Evolutionary conservation across 139 green algal species (phyloP), one percentile per base, ranked within the genome.

Genomic region (Chlamydomonas incerta): DNA sequence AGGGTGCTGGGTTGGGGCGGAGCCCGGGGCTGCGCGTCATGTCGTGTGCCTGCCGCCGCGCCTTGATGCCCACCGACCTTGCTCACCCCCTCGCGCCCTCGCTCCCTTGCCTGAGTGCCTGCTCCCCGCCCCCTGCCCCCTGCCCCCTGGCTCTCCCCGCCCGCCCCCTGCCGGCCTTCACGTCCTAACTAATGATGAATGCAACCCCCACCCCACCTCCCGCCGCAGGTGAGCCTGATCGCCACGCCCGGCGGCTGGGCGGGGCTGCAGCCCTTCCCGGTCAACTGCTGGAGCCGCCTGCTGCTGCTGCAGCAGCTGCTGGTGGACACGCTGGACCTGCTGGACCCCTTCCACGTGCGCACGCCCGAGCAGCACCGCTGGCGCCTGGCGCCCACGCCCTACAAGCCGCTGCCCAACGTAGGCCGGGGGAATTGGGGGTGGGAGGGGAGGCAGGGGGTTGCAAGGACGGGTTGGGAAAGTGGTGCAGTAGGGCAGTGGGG

Each of bases 271-370:
- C 75, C 85, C 50, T 85, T 89, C 85, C 85, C 85, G 24, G 69
- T 89, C 41, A 89, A 85, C 74, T 57, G 33, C 68, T 89, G 85
- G 85, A 85, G 69, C 52, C 75, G 85, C 3, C 85, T 89, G 60
- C 75, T 89, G 85, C 75, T 89, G 85, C 75, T 89, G 75, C 85
- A 89, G 41, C 85, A 89, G 85, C 73, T 96, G 82, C 83, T 95
- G 69, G 90, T 96, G 37, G 93, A 96, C n/a, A 67, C 93, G 6
- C 89, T 95, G 29, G 93, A 96, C 60, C 63, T 96, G 55, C 88
- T 96, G 14, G 93, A 96, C 88, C 93, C 93, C 68, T 72, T 69
- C 47, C 35, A 74, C 35, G 91, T 96, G 62, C 67, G 93, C 17
- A 70, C 94, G 73, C 85, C 87, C 13, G 62, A 86, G 52, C 75